Conservation (phyloP, 352 stramenopile species). For the Globisporangium solare region DNA sequence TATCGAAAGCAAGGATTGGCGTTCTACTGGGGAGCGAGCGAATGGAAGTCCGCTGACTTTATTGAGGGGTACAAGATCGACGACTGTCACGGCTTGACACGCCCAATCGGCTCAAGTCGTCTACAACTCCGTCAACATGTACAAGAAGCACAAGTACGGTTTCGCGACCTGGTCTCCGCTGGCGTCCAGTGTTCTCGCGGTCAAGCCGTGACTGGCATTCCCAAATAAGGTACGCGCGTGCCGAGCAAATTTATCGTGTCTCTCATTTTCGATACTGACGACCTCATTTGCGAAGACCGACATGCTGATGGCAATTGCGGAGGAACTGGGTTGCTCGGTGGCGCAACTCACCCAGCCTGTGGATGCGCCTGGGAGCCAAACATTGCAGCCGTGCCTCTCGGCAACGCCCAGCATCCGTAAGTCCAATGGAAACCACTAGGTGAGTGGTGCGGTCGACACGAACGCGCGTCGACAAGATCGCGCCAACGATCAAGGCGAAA, state of each 20-base stretch:
- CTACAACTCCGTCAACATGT: constrained; percentile 44
- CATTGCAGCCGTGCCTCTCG: too few relatives aligned
- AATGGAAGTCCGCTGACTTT: constrained; percentile 47
- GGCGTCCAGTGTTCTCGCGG: constrained; percentile 40
- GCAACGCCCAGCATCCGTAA: too few relatives aligned
- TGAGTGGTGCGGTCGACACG: too few relatives aligned
- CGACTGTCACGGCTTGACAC: constrained; percentile 19
- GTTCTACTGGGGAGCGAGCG: constrained; percentile 44
- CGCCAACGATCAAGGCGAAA: background rate
- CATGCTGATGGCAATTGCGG: constrained; percentile 16
- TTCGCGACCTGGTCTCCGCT: constrained; percentile 47
- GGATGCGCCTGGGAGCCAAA: too few relatives aligned
- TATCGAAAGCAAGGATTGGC: constrained; percentile 34
- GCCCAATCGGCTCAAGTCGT: constrained; percentile 44
- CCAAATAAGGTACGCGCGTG: constrained; percentile 26
- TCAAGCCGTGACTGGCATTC: constrained; percentile 36
- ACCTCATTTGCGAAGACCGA: constrained; percentile 14
- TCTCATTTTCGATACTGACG: too few relatives aligned
- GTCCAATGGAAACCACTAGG: too few relatives aligned
- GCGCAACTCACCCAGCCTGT: constrained; percentile 7
- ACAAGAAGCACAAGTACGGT: constrained; percentile 49
- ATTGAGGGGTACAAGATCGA: constrained; percentile 38
- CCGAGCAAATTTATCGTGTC: constrained; percentile 3
- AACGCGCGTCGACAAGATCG: constrained; percentile 1
- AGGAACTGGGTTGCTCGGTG: constrained; percentile 6